Conservation (phyloP, 2,329 filamentous ascomycete species). For the Xylariaceae sp. region DNA sequence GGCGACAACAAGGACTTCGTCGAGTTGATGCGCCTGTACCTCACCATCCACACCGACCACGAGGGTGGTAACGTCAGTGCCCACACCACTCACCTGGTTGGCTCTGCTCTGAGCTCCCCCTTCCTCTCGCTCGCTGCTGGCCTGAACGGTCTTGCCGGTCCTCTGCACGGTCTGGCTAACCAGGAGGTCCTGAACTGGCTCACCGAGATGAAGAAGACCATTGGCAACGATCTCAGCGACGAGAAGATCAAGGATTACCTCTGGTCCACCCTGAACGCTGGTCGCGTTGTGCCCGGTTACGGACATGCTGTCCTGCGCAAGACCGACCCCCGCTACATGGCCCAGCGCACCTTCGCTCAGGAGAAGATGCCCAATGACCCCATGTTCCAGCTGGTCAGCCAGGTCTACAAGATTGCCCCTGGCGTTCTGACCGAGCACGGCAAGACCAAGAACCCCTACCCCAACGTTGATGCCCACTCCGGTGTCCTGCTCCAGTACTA, state of each 20-base stretch:
- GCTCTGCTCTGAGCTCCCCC: conserved; percentile 91
- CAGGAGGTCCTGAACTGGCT: conserved; percentile 99
- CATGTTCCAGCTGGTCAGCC: conserved; percentile 99
- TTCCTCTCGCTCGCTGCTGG: conserved; percentile 95
- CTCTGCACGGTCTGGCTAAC: conserved; percentile 98
- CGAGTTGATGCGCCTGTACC: conserved; percentile 97
- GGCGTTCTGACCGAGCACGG: conserved; percentile 98
- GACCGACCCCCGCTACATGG: conserved; percentile 98
- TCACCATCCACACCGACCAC: conserved; percentile 99
- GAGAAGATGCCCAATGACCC: conserved; percentile 91
- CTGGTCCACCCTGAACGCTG: conserved; percentile 92
- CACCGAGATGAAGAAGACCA: conserved; percentile 92
- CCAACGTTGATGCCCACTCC: conserved; percentile 98
- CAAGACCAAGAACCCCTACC: conserved; percentile 99
- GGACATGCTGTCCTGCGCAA: conserved; percentile 98
- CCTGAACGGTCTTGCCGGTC: conserved; percentile 95
- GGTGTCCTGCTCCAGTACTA: conserved; percentile 99
- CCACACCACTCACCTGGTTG: conserved; percentile 97
- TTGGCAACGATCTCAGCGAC: conserved; percentile 94
- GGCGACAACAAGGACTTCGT: conserved; percentile 93
- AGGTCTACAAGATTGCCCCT: conserved; percentile 99
- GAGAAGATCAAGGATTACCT: conserved; percentile 97
- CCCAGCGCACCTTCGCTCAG: conserved; percentile 94
- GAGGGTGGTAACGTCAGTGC: conserved; percentile 98
- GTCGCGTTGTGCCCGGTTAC: conserved; percentile 96